These are phyloP conservation scores for Monilinia laxa DNA, from an alignment of 2,329 filamentous ascomycete species.

Conservation along the genomic window DNA sequence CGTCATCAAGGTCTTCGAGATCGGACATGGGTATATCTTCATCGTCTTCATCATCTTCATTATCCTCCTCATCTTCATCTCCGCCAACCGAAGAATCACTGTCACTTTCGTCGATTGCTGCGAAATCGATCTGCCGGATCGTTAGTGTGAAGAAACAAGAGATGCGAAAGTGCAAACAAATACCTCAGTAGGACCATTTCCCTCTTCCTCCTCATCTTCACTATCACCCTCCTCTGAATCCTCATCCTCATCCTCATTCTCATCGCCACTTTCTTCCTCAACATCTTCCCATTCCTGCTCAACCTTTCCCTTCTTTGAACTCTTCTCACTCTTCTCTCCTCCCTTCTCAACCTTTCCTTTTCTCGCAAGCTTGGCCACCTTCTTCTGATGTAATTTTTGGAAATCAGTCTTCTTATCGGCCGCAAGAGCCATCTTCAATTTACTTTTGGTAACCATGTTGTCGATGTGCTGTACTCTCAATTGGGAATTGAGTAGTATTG, in stretches of 20 bases:
- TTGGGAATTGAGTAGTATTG: constrained; percentile 13
- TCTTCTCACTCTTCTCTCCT: constrained; percentile 44
- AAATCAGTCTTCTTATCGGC: constrained; percentile 56
- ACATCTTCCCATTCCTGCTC: constrained; percentile 48
- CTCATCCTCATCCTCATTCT: constrained; percentile 33
- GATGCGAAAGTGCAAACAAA: constrained; percentile 20
- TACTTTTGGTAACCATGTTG: constrained; percentile 44
- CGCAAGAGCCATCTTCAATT: constrained; percentile 54
- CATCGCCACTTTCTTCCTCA: constrained; percentile 42
- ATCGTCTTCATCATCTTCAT: constrained; percentile 64
- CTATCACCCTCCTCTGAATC: constrained; percentile 34
- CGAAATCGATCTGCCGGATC: constrained; percentile 48
- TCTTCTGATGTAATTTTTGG: constrained; percentile 46
- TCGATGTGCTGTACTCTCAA: constrained; percentile 23
- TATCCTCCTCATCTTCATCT: constrained; percentile 43
- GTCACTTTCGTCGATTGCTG: constrained; percentile 60
- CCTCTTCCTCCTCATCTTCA: constrained; percentile 39
- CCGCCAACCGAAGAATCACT: constrained; percentile 53
- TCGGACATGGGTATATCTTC: constrained; percentile 90
- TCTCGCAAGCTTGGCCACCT: constrained; percentile 44
- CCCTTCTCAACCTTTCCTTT: constrained; percentile 50
- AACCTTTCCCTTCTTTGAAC: constrained; percentile 51
- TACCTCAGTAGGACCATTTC: constrained; percentile 31
- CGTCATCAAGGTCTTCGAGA: constrained; percentile 72
- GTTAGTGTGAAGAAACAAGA: constrained; percentile 22